Evolutionary conservation across 768 basidiomycete species (phyloP).

Genomic region (Amyloporia xantha): DNA sequence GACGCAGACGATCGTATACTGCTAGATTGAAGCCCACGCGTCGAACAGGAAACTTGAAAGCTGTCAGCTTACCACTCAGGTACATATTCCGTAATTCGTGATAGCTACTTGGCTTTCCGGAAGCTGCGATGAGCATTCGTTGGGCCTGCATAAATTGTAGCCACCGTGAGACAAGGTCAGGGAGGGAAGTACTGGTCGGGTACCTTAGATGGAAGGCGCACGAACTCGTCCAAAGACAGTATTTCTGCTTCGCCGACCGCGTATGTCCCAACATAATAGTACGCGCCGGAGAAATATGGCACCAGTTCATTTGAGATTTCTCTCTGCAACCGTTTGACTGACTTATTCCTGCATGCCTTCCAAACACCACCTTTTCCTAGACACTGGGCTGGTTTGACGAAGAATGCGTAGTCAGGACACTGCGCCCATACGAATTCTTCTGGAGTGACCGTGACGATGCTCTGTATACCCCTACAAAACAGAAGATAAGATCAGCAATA

Average conservation of each 20-base stretch:
- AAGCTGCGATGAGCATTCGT: not conserved
- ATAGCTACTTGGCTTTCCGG: not conserved
- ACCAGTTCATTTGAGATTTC: not conserved
- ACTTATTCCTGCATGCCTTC: not conserved
- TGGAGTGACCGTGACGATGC: not conserved
- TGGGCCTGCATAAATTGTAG: not conserved
- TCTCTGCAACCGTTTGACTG: not conserved
- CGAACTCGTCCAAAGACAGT: not conserved
- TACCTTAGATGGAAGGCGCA: conserved; percentile 1
- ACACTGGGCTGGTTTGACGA: not conserved
- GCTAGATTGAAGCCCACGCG: not conserved
- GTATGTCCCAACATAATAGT: conserved; percentile 3
- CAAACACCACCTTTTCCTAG: not conserved
- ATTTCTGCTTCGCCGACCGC: not conserved
- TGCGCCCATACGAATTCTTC: conserved; percentile 1
- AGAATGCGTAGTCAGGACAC: not conserved
- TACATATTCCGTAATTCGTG: not conserved
- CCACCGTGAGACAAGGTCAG: not conserved
- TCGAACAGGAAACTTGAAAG: conserved; percentile 1
- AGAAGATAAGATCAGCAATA: not conserved
- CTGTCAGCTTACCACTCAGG: not conserved
- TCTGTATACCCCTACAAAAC: not conserved
- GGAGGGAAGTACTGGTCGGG: not conserved
- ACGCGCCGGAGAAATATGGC: conserved; percentile 3
- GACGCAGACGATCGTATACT: not conserved